These are phyloP conservation scores for Claviceps quebecensis DNA, from an alignment of 2,329 filamentous ascomycete genomes.

Conservation along the genomic window DNA sequence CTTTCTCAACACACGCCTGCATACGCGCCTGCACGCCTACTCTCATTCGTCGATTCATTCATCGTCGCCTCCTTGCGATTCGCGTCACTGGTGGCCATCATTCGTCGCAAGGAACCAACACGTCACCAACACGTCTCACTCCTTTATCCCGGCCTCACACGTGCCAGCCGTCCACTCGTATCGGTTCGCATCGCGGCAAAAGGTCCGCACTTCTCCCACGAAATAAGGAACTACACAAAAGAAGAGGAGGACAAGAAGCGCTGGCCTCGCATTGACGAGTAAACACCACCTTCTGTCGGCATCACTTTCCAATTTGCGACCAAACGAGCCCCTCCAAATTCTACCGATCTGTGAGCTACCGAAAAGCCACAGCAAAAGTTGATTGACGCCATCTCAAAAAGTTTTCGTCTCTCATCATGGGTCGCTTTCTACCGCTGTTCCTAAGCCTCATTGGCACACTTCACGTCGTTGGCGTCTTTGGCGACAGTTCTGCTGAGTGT, in stretches of 20 bases:
- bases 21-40: no score
- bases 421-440: conserved; percentile 5
- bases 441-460: conserved; percentile 17
- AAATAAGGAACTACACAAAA: not conserved
- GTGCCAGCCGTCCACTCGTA: not conserved
- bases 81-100: conserved; percentile 4
- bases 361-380: not conserved
- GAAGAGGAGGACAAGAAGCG: not conserved
- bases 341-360: not conserved
- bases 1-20: not conserved
- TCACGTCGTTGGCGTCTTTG: conserved; percentile 14
- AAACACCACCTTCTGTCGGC: not conserved
- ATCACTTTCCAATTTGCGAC: not conserved
- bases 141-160: not conserved
- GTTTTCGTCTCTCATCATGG: not conserved
- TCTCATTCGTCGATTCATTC: not conserved
- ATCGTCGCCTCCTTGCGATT: not conserved
- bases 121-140: not conserved
- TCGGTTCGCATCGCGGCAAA: not conserved
- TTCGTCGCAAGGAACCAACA: not conserved
- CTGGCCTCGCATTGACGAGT: not conserved
- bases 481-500: conserved; percentile 13
- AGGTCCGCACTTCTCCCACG: not conserved
- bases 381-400: not conserved
- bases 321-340: not conserved